Percentiles rank a stretch among this genome's conserved stretches.
Evolutionary conservation across 331 rosid species (phyloP).

Genomic region (Saraca asoca): DNA sequence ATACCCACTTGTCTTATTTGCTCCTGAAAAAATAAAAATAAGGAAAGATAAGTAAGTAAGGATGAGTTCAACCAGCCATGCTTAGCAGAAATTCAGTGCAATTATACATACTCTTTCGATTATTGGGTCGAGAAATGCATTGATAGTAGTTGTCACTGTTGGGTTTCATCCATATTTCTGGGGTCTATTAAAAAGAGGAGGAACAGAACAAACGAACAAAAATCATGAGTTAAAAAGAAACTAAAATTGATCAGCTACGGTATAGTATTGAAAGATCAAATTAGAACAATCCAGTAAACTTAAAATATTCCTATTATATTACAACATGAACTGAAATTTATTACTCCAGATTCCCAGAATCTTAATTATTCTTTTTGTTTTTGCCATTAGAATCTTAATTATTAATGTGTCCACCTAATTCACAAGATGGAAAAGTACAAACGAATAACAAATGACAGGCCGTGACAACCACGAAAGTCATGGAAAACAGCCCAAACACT

Average conservation of each 20-base stretch:
- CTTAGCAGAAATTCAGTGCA: not conserved
- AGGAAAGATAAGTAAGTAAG: slow-evolving; percentile 8
- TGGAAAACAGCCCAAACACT: not conserved
- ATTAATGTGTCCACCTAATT: not conserved
- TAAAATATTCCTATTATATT: not conserved
- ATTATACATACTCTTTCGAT: slow-evolving; percentile 58
- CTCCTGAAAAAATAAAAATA: slow-evolving; percentile 39
- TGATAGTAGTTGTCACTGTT: slow-evolving; percentile 56
- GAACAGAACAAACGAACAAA: not conserved
- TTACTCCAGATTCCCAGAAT: not conserved
- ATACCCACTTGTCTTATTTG: slow-evolving; percentile 73
- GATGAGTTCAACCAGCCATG: not conserved
- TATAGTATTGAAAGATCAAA: not conserved
- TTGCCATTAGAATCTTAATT: not conserved
- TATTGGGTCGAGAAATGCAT: slow-evolving; percentile 67
- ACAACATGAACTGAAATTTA: not conserved
- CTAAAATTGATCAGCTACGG: not conserved
- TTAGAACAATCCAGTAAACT: not conserved
- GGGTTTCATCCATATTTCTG: slow-evolving; percentile 92
- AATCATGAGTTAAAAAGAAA: not conserved
- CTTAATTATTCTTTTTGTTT: not conserved
- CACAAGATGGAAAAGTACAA: not conserved
- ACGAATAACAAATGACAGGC: too few relatives aligned
- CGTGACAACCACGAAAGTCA: not conserved
- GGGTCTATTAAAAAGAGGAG: slow-evolving; percentile 48